Evolutionary conservation across 2,329 filamentous ascomycete species (phyloP).

Genomic region (Talaromyces sp.): DNA sequence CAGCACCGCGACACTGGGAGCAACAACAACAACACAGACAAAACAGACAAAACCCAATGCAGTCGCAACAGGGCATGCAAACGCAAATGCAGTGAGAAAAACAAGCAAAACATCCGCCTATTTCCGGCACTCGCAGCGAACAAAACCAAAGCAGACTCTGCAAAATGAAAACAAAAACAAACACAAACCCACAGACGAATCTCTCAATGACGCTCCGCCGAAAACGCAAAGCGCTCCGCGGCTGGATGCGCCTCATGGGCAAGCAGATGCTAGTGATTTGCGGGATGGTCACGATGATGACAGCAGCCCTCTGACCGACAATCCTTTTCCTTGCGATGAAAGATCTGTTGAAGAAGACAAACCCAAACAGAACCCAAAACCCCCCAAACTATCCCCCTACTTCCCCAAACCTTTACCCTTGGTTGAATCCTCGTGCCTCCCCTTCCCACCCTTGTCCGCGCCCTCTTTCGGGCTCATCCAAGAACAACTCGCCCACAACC

Average conservation of each 20-base stretch:
- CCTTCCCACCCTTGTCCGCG: conserved; percentile 62
- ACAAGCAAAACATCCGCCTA: conserved; percentile 8
- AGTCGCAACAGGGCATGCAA: not conserved
- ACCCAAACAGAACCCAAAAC: conserved; percentile 7
- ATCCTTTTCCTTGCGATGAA: not conserved
- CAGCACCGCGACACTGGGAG: not conserved
- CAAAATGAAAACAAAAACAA: not conserved
- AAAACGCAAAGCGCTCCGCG: not conserved
- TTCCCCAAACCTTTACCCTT: conserved; percentile 27
- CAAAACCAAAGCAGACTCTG: not conserved
- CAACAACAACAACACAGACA: not conserved
- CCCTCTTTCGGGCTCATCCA: conserved; percentile 74
- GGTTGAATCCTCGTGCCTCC: conserved; percentile 41
- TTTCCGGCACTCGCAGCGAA: not conserved
- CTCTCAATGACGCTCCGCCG: no score
- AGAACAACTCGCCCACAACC: conserved; percentile 67
- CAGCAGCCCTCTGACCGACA: no score
- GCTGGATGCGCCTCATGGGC: not conserved
- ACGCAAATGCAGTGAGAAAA: not conserved
- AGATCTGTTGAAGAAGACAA: not conserved
- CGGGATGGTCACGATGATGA: not conserved
- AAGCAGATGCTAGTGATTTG: no score
- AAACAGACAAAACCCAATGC: no score
- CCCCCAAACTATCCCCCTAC: conserved; percentile 37
- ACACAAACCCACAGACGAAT: no score